Percentiles rank a stretch among this genome's conserved stretches.
Evolutionary conservation across 2,329 filamentous ascomycete species (phyloP).

Genomic region (Acrocalymma vagum): DNA sequence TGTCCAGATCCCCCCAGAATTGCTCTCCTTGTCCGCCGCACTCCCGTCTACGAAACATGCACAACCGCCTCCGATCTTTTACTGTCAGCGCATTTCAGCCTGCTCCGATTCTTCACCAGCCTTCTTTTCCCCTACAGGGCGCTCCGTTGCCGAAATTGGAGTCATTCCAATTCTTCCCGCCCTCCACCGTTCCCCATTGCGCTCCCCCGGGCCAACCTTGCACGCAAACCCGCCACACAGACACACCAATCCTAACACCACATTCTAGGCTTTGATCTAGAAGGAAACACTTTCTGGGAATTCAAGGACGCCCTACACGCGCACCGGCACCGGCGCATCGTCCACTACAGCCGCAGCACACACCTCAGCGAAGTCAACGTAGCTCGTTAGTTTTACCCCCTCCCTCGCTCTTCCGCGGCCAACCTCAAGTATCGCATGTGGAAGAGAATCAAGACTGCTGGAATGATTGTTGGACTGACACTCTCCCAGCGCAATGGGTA

Average conservation of each 20-base stretch:
- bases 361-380: conserved; percentile 69
- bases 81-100: no score
- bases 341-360: conserved; percentile 61
- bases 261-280: conserved; percentile 64
- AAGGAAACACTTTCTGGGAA: conserved; percentile 73
- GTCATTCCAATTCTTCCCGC: no score
- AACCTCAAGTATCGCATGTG: no score
- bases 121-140: no score
- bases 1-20: conserved; percentile 13
- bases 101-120: no score
- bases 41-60: no score
- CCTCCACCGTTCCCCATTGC: no score
- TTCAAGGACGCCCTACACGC: conserved; percentile 67
- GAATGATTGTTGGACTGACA: conserved; percentile 4
- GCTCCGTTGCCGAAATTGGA: no score
- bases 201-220: no score
- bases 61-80: no score
- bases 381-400: conserved; percentile 52
- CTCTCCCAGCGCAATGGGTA: conserved; percentile 67
- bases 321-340: conserved; percentile 65
- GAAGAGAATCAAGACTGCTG: no score
- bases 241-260: conserved; percentile 13
- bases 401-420: neutral
- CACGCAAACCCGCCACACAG: no score
- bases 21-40: conserved; percentile 11